Conservation (phyloP, 371 early-diverging fungal species). For the Funneliformis caledonium region DNA sequence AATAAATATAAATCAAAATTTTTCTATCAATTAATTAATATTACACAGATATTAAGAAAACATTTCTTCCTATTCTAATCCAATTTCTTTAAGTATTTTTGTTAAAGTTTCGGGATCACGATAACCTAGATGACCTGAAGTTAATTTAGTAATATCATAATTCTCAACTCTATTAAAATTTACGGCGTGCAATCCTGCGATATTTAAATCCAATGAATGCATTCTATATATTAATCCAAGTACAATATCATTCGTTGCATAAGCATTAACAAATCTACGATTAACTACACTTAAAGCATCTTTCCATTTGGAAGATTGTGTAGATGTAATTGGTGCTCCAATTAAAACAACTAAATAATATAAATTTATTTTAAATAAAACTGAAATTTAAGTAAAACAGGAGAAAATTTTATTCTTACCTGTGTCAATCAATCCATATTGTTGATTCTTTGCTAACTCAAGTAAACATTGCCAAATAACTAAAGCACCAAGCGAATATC, state of each 20-base stretch:
- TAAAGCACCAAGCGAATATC: slow-evolving; percentile 91
- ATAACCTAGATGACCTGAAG: slow-evolving; percentile 90
- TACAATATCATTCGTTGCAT: slow-evolving; percentile 87
- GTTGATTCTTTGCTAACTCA: slow-evolving; percentile 72
- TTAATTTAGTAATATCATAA: slow-evolving; percentile 69
- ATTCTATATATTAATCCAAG: slow-evolving; percentile 81
- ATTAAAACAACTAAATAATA: slow-evolving; percentile 55
- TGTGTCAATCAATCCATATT: slow-evolving; percentile 58
- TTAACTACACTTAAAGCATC: slow-evolving; percentile 68
- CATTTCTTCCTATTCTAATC: not conserved
- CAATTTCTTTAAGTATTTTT: slow-evolving; percentile 24
- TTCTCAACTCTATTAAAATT: slow-evolving; percentile 73
- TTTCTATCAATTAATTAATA: too few species aligned
- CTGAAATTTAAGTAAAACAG: not conserved
- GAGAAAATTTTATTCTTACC: slow-evolving; percentile 43
- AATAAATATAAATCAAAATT: too few species aligned
- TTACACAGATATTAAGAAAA: too few species aligned
- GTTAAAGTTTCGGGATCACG: slow-evolving; percentile 42
- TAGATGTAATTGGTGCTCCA: slow-evolving; percentile 66
- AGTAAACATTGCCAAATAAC: slow-evolving; percentile 88
- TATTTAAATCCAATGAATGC: slow-evolving; percentile 65
- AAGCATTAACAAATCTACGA: slow-evolving; percentile 90
- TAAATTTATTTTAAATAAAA: not conserved
- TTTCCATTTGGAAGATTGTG: slow-evolving; percentile 54
- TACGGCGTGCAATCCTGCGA: slow-evolving; percentile 84